Evolutionary conservation across 192 early-diverging fungal species (phyloP).

Genomic region (Backusella tuberculispora): DNA sequence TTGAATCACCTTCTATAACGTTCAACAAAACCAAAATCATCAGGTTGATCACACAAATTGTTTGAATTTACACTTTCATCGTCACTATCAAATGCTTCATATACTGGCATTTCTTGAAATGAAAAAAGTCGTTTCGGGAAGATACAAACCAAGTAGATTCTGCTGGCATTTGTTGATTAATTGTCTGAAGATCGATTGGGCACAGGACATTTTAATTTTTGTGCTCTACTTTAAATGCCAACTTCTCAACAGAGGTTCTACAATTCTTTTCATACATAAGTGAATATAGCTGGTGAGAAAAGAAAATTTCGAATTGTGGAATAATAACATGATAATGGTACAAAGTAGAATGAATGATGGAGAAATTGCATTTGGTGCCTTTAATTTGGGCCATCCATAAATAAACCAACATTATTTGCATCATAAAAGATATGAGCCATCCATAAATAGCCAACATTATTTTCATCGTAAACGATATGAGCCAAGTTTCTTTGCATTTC

Average conservation of each 20-base stretch:
- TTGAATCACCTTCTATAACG: neutral
- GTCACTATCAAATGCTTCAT: too few relatives aligned
- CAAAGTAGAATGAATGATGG: neutral
- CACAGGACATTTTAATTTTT: neutral
- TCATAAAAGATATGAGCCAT: too few relatives aligned
- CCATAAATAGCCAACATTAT: neutral
- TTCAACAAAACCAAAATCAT: neutral
- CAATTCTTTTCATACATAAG: neutral
- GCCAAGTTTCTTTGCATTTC: neutral
- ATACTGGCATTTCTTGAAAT: too few relatives aligned
- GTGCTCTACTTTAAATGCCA: neutral
- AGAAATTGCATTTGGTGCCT: neutral
- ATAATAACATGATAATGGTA: neutral
- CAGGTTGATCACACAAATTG: neutral
- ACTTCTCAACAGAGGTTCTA: neutral
- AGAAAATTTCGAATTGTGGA: neutral
- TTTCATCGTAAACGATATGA: neutral
- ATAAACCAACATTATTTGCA: too few relatives aligned
- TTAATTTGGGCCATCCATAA: neutral
- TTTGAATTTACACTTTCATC: constrained; percentile 6
- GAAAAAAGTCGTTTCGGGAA: neutral
- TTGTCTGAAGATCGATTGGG: neutral
- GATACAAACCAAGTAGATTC: neutral
- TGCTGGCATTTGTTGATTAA: neutral
- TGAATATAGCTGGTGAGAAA: neutral